phyloP scores from a whole-genome alignment of 352 stramenopile species.

The Phytopythium chamaehyphon region DNA sequence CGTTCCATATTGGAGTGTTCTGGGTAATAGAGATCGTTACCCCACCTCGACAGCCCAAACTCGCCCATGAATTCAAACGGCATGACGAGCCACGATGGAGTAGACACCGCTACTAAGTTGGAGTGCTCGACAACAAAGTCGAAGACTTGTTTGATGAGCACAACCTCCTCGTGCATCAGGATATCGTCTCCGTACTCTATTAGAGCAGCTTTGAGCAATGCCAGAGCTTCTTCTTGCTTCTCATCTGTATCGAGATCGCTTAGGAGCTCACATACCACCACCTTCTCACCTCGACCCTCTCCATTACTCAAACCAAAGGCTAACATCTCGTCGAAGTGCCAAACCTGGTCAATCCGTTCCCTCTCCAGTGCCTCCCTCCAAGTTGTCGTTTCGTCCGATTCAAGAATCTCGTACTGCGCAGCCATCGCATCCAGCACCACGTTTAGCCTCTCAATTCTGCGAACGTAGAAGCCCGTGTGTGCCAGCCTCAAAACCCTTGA shows the following conservation, averaged over 20 bases:
- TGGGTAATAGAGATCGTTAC: not conserved
- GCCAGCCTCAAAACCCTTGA: not conserved
- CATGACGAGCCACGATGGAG: not conserved
- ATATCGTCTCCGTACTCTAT: not conserved
- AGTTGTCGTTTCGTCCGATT: not conserved
- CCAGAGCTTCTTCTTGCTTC: slow-evolving; percentile 1
- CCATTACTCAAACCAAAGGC: no score
- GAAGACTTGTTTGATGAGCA: not conserved
- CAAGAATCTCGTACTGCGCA: not conserved
- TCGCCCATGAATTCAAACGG: no score
- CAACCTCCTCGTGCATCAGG: not conserved
- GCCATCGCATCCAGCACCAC: not conserved
- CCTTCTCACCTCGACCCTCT: no score
- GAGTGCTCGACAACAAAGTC: not conserved
- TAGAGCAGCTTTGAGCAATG: not conserved
- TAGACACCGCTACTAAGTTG: not conserved
- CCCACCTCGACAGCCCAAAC: not conserved
- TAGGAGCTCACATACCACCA: not conserved
- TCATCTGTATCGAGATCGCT: not conserved
- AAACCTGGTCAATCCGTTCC: not conserved
- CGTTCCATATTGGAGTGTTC: not conserved
- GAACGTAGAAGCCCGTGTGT: not conserved
- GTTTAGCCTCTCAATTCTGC: not conserved
- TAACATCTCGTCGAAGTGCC: not conserved
- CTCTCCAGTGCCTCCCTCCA: not conserved